phyloP scores from a whole-genome alignment of 495 filamentous ascomycete genomes.

The Penicillium malachiteum region DNA sequence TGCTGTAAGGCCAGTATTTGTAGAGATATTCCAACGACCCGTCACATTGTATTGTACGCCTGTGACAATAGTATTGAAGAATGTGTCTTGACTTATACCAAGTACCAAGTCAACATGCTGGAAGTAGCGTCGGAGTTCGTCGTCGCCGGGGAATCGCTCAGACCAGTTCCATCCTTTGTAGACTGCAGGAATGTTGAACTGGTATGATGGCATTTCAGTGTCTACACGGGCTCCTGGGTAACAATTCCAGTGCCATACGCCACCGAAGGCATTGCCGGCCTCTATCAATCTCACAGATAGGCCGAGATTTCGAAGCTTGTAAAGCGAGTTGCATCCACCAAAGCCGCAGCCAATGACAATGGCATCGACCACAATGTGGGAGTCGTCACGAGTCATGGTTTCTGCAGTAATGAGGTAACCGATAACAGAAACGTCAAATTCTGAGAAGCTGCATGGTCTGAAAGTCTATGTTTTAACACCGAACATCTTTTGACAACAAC shows the following conservation, averaged over 20 bases:
- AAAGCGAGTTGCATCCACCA: conserved; percentile 37
- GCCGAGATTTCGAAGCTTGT: conserved; percentile 38
- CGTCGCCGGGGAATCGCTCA: conserved; percentile 47
- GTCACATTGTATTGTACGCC: conserved; percentile 37
- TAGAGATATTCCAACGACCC: conserved; percentile 28
- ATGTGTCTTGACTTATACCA: conserved; percentile 48
- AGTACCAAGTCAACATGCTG: conserved; percentile 53
- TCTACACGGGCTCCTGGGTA: conserved; percentile 53
- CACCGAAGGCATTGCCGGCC: conserved; percentile 46
- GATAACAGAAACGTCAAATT: background rate
- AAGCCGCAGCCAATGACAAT: conserved; percentile 38
- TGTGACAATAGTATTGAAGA: conserved; percentile 50
- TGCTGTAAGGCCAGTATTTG: conserved; percentile 9
- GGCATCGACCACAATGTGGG: conserved; percentile 30
- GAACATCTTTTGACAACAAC: too few species aligned
- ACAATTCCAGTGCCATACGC: conserved; percentile 54
- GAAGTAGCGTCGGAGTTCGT: conserved; percentile 53
- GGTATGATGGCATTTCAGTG: conserved; percentile 48
- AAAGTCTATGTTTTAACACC: too few species aligned
- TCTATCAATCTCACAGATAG: conserved; percentile 47
- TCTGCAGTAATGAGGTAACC: background rate
- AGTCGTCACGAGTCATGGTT: conserved; percentile 17
- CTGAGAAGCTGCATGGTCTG: background rate
- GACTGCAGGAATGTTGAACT: conserved; percentile 49
- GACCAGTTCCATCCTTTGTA: conserved; percentile 54